phyloP scores from a whole-genome alignment of 106 monocot species.

The Dactylorhiza incarnata region DNA sequence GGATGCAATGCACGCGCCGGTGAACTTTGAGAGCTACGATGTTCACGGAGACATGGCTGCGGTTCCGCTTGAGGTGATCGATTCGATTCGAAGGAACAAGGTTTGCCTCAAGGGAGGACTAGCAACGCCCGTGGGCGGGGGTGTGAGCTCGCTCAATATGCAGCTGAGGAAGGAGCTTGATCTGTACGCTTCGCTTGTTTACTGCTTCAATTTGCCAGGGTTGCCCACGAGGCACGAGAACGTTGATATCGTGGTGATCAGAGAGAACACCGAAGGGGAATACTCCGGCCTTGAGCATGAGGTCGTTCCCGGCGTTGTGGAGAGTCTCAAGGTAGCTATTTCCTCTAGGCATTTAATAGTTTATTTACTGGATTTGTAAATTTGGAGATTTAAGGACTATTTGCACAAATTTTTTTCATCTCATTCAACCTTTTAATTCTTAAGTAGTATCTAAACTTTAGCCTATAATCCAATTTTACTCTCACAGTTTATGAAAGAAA shows the following conservation, averaged over 20 bases:
- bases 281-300: constrained; percentile 54
- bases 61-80: constrained; percentile 31
- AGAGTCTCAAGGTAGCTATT: constrained; percentile 35
- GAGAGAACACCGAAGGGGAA: constrained; percentile 52
- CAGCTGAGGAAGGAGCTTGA: constrained; percentile 30
- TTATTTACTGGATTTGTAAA: neutral
- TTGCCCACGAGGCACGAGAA: constrained; percentile 35
- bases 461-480: no score
- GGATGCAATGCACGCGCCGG: constrained; percentile 42
- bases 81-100: constrained; percentile 45
- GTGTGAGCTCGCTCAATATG: constrained; percentile 38
- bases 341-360: neutral
- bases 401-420: no score
- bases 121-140: constrained; percentile 42
- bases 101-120: constrained; percentile 48
- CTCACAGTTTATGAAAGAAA: no score
- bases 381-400: no score
- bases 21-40: constrained; percentile 39
- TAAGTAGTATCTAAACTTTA: no score
- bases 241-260: constrained; percentile 48
- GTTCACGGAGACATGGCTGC: constrained; percentile 35
- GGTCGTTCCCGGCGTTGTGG: constrained; percentile 49
- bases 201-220: constrained; percentile 41
- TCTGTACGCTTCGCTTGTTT: constrained; percentile 34
- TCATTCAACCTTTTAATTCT: no score